Conservation (phyloP, 2,329 filamentous ascomycete genomes). For the Lasiodiplodia gonubiensis region DNA sequence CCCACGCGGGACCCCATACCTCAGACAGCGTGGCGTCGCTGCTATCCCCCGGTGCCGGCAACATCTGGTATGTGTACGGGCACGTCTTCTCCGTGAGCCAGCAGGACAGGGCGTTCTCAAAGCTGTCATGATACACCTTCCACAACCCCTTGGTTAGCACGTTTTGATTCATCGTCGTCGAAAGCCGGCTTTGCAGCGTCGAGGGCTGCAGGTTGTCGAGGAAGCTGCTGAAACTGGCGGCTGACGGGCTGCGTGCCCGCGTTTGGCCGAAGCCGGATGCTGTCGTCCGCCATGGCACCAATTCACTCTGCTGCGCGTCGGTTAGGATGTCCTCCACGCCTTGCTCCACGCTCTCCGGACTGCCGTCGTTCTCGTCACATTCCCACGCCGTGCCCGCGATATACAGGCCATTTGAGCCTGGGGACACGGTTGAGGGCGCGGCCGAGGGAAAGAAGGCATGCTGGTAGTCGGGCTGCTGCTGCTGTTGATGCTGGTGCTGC, state of each 20-base stretch:
- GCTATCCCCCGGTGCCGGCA: slow-evolving; percentile 29
- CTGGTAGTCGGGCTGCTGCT: slow-evolving; percentile 7
- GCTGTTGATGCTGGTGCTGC: not conserved
- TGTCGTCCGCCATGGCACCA: slow-evolving; percentile 25
- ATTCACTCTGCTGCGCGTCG: slow-evolving; percentile 28
- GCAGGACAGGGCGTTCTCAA: slow-evolving; percentile 60
- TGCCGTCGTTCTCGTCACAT: slow-evolving; percentile 34
- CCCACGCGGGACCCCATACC: slow-evolving; percentile 51
- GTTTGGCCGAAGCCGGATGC: not conserved
- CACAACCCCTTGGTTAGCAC: slow-evolving; percentile 54
- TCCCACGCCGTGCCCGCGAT: slow-evolving; percentile 7
- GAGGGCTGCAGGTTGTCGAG: slow-evolving; percentile 17
- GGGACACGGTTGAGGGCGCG: slow-evolving; percentile 4
- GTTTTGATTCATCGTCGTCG: slow-evolving; percentile 44
- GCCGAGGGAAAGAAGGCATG: slow-evolving; percentile 5
- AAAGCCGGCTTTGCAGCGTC: slow-evolving; percentile 35
- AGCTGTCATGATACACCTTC: slow-evolving; percentile 60
- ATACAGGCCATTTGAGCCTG: slow-evolving; percentile 1
- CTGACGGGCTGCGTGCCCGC: slow-evolving; percentile 4
- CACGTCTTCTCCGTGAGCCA: slow-evolving; percentile 62
- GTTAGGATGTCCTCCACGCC: slow-evolving; percentile 2
- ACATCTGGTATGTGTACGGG: slow-evolving; percentile 50
- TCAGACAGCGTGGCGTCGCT: slow-evolving; percentile 35
- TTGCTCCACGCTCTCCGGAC: slow-evolving; percentile 30
- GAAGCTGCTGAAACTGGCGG: slow-evolving; percentile 15